These are phyloP conservation scores for Tripterygium wilfordii DNA, from an alignment of 177 flowering plant genomes.

Conservation along the genomic window DNA sequence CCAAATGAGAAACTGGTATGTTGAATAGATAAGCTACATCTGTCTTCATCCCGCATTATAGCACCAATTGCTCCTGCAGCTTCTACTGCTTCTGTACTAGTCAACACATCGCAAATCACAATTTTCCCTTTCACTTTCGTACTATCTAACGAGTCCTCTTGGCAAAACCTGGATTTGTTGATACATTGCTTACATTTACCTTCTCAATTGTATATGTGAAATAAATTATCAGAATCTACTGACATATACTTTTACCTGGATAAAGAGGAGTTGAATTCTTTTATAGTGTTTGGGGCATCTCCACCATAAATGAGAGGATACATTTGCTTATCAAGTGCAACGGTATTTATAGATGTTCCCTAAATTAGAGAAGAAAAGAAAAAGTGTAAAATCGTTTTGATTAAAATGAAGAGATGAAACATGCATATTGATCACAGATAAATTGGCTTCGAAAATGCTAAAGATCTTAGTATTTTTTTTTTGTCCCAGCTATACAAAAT, in stretches of 20 bases:
- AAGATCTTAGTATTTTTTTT: neutral
- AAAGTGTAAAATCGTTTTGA: neutral
- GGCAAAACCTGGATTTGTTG: slow-evolving; percentile 23
- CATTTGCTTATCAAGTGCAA: slow-evolving; percentile 8
- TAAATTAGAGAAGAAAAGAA: slow-evolving; percentile 7
- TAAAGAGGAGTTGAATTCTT: slow-evolving; percentile 15
- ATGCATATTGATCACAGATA: no score
- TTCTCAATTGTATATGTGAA: neutral
- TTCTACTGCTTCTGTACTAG: neutral
- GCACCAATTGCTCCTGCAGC: slow-evolving; percentile 27
- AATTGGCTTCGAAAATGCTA: no score
- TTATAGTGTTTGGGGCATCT: slow-evolving; percentile 35
- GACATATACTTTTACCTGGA: slow-evolving; percentile 27
- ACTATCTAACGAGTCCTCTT: slow-evolving; percentile 18
- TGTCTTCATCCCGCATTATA: slow-evolving; percentile 14
- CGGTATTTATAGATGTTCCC: slow-evolving; percentile 51
- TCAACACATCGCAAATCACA: slow-evolving; percentile 28
- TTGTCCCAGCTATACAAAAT: no score
- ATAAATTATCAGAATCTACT: neutral
- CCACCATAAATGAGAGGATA: slow-evolving; percentile 50
- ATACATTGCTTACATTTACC: neutral
- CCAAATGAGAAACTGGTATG: slow-evolving; percentile 26
- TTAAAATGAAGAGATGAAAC: neutral
- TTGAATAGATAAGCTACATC: slow-evolving; percentile 24
- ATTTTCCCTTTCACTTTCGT: slow-evolving; percentile 33